phyloP scores from a whole-genome alignment of 371 early-diverging fungal genomes.

The Mortierella sp. region DNA sequence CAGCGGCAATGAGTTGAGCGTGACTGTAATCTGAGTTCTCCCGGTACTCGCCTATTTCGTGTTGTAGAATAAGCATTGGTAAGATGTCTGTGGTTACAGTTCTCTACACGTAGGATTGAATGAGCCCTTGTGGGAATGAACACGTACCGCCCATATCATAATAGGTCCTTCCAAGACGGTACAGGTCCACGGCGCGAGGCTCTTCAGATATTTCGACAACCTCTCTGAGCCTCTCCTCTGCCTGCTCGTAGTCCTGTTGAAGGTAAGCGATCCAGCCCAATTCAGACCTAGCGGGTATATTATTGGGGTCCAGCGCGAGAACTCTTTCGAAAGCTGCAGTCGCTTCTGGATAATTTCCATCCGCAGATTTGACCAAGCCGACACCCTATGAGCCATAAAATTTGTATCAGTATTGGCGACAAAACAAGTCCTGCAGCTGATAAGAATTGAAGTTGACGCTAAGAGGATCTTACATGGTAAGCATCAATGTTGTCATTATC shows the following conservation, averaged over 20 bases:
- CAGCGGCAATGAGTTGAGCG: slow-evolving; percentile 78
- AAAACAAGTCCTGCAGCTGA: not conserved
- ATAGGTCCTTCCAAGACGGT: slow-evolving; percentile 81
- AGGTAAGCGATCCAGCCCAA: slow-evolving; percentile 77
- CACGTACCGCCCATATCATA: slow-evolving; percentile 83
- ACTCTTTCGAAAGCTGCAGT: slow-evolving; percentile 66
- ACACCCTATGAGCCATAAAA: slow-evolving; percentile 32
- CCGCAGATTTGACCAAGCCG: slow-evolving; percentile 46
- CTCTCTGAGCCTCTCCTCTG: slow-evolving; percentile 65
- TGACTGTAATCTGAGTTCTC: slow-evolving; percentile 74
- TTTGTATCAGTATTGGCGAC: not conserved
- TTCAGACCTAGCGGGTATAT: slow-evolving; percentile 67
- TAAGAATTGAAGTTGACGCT: not conserved
- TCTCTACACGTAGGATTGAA: not conserved
- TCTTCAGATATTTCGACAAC: slow-evolving; percentile 65
- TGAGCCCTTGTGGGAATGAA: not conserved
- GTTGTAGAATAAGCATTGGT: not conserved
- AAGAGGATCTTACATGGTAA: slow-evolving; percentile 58
- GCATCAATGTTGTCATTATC: slow-evolving; percentile 66
- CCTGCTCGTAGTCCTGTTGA: slow-evolving; percentile 66
- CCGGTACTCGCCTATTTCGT: slow-evolving; percentile 56
- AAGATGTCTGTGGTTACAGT: not conserved
- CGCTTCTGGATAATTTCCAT: slow-evolving; percentile 67
- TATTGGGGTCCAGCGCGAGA: slow-evolving; percentile 60
- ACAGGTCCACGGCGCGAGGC: slow-evolving; percentile 67